Percentiles rank a stretch among this genome's conserved stretches.
Evolutionary conservation across 805 yeast genomes (phyloP).

Genomic region (Lachancea nothofagi): DNA sequence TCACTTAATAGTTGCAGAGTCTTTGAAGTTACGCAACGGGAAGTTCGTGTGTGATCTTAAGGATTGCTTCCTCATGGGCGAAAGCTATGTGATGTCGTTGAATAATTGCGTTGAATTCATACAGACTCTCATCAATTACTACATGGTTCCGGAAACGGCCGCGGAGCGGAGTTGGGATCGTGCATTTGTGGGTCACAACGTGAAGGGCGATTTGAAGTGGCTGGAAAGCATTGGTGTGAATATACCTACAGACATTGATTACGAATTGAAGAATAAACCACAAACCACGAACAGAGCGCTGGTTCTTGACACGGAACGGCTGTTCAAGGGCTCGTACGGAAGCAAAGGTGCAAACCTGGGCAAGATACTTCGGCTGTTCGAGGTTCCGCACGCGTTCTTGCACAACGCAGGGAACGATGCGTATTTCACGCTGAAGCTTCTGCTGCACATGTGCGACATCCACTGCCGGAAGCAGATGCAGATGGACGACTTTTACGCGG

Average conservation of each 20-base stretch:
- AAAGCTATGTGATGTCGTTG: conserved; percentile 39
- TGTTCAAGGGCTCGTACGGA: conserved; percentile 41
- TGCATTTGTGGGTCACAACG: conserved; percentile 55
- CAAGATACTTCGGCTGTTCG: conserved; percentile 40
- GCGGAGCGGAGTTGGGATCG: conserved; percentile 28
- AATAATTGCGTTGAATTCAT: conserved; percentile 36
- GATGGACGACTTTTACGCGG: conserved; percentile 23
- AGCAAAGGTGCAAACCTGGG: conserved; percentile 41
- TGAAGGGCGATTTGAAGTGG: conserved; percentile 51
- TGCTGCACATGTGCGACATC: conserved; percentile 46
- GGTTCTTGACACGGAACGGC: conserved; percentile 43
- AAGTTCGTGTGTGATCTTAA: conserved; percentile 50
- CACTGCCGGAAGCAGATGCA: conserved; percentile 22
- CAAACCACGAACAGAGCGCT: conserved; percentile 4
- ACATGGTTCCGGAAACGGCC: conserved; percentile 32
- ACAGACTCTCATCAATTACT: conserved; percentile 41
- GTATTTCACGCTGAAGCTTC: conserved; percentile 51
- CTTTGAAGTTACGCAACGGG: conserved; percentile 42
- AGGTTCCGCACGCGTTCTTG: conserved; percentile 51
- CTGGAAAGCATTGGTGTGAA: conserved; percentile 41
- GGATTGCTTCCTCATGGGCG: conserved; percentile 45
- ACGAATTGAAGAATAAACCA: background rate
- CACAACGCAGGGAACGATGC: conserved; percentile 76
- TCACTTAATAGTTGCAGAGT: conserved; percentile 44
- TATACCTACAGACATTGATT: conserved; percentile 34